Evolutionary conservation across 2,329 filamentous ascomycete genomes (phyloP), one percentile per base, ranked within the genome.

Genomic region (Dothideomycetidae sp.): DNA sequence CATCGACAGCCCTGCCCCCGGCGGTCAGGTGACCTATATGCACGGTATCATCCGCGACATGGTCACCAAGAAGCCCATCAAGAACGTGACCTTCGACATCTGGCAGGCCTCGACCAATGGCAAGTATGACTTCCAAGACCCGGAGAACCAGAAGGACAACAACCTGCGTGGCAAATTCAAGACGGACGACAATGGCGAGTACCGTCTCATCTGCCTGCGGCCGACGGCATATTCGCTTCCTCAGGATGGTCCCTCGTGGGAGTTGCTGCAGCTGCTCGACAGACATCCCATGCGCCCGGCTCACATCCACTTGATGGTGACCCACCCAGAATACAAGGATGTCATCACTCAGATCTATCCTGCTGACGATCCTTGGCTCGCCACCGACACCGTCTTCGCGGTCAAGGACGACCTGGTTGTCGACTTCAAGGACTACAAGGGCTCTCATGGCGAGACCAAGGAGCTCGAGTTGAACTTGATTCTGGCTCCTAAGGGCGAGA

Each of bases 121-220:
- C 32, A 40, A 41, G 38, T 76, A 81, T 63, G 77, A 81, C 53
- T 74, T 79, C 67, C 76, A 81, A 58, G 79, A 83, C 57, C 77
- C 76, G 1, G 69, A 75, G 40, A 74, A 73, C 60, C 78, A 82
- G 64, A 61, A 62, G 34, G 71, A 73, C 53, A 79, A 82, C 68
- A 84, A 84, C 65, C 67, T 83, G 29, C 71, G 79, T 30, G 79
- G 79, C 55, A 83, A 82, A 63, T 83, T 83, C 66, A 70, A 68
- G 49, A 72, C 75, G 45, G 71, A 81, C 56, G 69, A 70, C 49
- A 68, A 82, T 44, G 79, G 79, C 48, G 68, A 75, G 55, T 81
- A 77, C 60, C 70, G 66, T 60, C 77, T 81, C 59, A 82, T 82
- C 70, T 82, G 78, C 67, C 71, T 77, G 52, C 68, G 79, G 59